Conservation (phyloP, 306 rosid species). For the Notholithocarpus densiflorus region DNA sequence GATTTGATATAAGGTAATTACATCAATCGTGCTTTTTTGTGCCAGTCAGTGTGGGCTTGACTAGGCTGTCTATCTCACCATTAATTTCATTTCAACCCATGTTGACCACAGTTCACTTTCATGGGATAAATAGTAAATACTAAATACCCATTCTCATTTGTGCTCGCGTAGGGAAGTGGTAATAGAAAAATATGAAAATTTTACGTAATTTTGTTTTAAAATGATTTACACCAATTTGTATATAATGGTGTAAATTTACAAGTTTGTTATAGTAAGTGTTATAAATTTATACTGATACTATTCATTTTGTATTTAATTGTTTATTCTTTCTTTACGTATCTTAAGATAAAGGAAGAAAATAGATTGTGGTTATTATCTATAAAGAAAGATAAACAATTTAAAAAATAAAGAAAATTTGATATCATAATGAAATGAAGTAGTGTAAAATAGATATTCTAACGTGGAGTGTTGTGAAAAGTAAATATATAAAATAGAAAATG, state of each 20-base stretch:
- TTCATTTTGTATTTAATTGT: rapidly evolving
- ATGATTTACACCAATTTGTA: rapidly evolving
- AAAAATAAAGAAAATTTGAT: too few relatives aligned
- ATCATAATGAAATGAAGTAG: too few relatives aligned
- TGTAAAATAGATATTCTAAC: too few relatives aligned
- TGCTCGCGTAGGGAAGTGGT: neutral
- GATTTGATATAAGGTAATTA: constrained; percentile 24
- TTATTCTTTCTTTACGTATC: neutral
- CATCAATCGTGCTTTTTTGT: constrained; percentile 29
- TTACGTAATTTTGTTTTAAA: too few relatives aligned
- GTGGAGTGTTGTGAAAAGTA: too few relatives aligned
- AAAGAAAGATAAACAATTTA: rapidly evolving
- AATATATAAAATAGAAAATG: too few relatives aligned
- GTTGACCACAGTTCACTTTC: neutral
- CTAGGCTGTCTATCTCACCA: neutral
- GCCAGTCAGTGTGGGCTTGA: constrained; percentile 7
- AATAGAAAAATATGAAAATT: too few relatives aligned
- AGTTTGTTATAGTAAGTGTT: rapidly evolving
- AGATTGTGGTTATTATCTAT: too few relatives aligned
- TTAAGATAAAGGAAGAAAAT: rapidly evolving
- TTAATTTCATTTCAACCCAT: neutral
- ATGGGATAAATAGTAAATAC: neutral
- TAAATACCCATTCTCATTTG: neutral
- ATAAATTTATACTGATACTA: rapidly evolving
- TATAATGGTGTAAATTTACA: too few relatives aligned